Base-by-base conservation (phyloP, 2,329 filamentous ascomycete species). In the Hypoxylon sp. region DNA sequence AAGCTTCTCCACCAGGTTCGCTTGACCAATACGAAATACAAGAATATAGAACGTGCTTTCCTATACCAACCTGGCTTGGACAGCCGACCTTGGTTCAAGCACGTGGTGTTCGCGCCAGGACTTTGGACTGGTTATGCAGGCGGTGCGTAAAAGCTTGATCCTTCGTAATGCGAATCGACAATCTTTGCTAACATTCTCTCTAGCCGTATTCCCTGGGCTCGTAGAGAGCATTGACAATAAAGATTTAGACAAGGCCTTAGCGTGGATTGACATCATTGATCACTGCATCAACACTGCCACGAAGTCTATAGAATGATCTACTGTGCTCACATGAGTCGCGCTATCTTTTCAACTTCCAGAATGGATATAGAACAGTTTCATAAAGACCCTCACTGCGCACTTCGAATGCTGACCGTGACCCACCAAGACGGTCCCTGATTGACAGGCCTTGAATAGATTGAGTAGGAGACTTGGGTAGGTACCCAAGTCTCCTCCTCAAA, bases 61-160 rank as follows among this genome's bases (percentile, higher is more conserved):
- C 72, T 97, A 65, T 90, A 92, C 71, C 79, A 87, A 4, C 82
- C 85, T 2, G 94, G 94, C 0, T 79, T 98, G 19, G 94, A 97
- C 75, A 87, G 88, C 1, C 82, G 94, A 62, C 81, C 82, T 22
- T 97, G 93, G 93, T 98, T 94, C 81, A 97, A 97, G 80, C 94
- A 97, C 73, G 90, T 97, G 2, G 91, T 97, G 1, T 97, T 96
- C 78, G 94, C 94, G 1, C 94, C 94, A 0, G 94, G 94, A 0
- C 76, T 94, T 49, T 97, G 93, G 93, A 97, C 93, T 0, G 94
- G 94, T 0, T 97, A 97, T 77, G 82, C 93, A 0, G 94, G 93
- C 73, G 86, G 87, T 89, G 72, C 78, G 84, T 79, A 50, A 53
- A 24, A 13, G 15, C 24, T 7, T 15, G n/a, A 17, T n/a, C 24